Percentiles rank a stretch among this genome's conserved stretches.
phyloP scores from a whole-genome alignment of 306 rosid species.

The Medicago ruthenica region DNA sequence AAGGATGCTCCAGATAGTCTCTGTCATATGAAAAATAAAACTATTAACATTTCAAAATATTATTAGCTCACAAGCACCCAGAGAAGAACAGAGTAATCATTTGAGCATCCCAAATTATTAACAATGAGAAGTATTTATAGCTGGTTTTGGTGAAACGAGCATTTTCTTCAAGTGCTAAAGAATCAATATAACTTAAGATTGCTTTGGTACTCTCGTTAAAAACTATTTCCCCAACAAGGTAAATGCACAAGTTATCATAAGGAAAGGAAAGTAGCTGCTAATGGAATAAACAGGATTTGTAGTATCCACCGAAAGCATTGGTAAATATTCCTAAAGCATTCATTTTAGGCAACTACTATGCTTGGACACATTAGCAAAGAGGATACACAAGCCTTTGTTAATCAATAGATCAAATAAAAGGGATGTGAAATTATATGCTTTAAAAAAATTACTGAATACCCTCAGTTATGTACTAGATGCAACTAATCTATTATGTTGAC shows the following conservation, averaged over 20 bases:
- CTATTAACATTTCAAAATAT: slow-evolving; percentile 3
- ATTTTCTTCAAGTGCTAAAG: not conserved
- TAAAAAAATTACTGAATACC: slow-evolving; percentile 5
- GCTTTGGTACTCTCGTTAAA: not conserved
- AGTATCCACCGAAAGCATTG: slow-evolving; percentile 19
- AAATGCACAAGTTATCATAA: slow-evolving; percentile 19
- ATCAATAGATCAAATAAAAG: slow-evolving; percentile 15
- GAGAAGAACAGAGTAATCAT: not conserved
- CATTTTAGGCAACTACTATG: not conserved
- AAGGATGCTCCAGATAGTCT: slow-evolving; percentile 90
- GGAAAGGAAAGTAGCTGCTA: slow-evolving; percentile 9
- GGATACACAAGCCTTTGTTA: not conserved
- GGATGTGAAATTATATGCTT: not conserved
- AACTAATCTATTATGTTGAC: slow-evolving; percentile 11
- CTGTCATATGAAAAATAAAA: slow-evolving; percentile 45
- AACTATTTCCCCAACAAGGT: not conserved
- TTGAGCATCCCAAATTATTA: slow-evolving; percentile 10
- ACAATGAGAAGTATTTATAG: not conserved
- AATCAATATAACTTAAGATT: not conserved
- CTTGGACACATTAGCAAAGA: slow-evolving; percentile 18
- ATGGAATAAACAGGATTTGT: slow-evolving; percentile 3
- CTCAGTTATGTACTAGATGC: not conserved
- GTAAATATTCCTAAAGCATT: slow-evolving; percentile 1
- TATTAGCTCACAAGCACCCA: not conserved
- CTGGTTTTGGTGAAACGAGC: not conserved